phyloP scores from a whole-genome alignment of 2,329 filamentous ascomycete genomes.

The Zymoseptoria ardabiliae region DNA sequence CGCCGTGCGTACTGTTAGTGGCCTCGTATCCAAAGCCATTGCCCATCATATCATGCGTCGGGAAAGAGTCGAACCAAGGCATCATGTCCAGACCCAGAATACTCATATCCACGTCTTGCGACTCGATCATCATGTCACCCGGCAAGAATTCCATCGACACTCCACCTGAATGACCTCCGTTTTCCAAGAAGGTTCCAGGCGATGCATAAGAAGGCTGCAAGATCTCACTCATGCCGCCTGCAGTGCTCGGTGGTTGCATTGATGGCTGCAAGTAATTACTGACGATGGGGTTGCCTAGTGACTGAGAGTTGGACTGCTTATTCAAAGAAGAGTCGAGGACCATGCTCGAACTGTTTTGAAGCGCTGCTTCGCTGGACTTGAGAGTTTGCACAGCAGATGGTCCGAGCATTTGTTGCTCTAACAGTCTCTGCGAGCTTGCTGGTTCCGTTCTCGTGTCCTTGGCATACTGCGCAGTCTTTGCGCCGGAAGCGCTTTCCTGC shows the following conservation, averaged over 20 bases:
- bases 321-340: constrained; percentile 43
- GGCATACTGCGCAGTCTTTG: constrained; percentile 4
- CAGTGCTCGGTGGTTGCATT: constrained; percentile 6
- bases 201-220: constrained; percentile 12
- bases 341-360: constrained; percentile 29
- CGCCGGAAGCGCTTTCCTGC: background rate
- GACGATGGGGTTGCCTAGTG: constrained; percentile 3
- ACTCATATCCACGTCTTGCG: constrained; percentile 69
- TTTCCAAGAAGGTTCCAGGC: background rate
- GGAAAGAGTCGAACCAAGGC: constrained; percentile 69
- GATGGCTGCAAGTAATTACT: constrained; percentile 4
- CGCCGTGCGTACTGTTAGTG: background rate
- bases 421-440: constrained; percentile 6
- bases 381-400: constrained; percentile 6
- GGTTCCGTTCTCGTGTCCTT: constrained; percentile 6
- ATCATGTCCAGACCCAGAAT: constrained; percentile 61
- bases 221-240: constrained; percentile 18
- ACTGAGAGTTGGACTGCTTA: constrained; percentile 14
- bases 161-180: constrained; percentile 1
- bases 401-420: constrained; percentile 1
- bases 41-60: constrained; percentile 29
- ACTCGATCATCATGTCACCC: constrained; percentile 61
- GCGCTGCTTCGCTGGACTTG: background rate
- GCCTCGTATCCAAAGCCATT: background rate
- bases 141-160: constrained; percentile 25